These are phyloP conservation scores for Hippophae rhamnoides DNA, from an alignment of 306 rosid genomes.

Conservation along the genomic window DNA sequence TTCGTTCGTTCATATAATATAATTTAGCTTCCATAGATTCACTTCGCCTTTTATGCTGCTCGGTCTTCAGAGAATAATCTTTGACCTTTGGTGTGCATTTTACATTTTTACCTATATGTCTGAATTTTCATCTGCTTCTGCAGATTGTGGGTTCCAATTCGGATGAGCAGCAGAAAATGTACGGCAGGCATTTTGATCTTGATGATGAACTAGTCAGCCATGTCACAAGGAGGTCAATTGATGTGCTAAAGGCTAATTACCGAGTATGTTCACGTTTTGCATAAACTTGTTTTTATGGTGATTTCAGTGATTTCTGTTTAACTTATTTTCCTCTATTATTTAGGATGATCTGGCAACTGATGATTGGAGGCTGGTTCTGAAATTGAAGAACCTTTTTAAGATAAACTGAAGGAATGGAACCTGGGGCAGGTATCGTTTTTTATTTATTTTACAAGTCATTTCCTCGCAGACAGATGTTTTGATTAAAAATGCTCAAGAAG, in stretches of 20 bases:
- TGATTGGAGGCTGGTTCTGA: constrained; percentile 76
- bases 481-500: no score
- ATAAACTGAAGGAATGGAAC: constrained; percentile 37
- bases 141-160: constrained; percentile 68
- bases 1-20: no score
- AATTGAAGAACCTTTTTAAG: constrained; percentile 69
- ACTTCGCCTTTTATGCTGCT: no score
- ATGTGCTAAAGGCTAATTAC: constrained; percentile 66
- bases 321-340: constrained; percentile 2
- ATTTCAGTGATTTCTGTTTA: background rate
- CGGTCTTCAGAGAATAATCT: no score
- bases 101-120: background rate
- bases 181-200: constrained; percentile 85
- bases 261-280: constrained; percentile 48
- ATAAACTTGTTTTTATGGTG: background rate
- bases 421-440: no score
- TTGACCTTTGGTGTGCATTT: background rate
- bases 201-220: constrained; percentile 94
- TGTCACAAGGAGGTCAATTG: constrained; percentile 78
- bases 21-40: no score
- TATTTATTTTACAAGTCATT: no score
- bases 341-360: constrained; percentile 69
- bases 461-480: no score
- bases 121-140: constrained; percentile 10
- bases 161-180: constrained; percentile 95